Conservation (phyloP, 75 land plant genomes). For the Pinus tabuliformis region DNA sequence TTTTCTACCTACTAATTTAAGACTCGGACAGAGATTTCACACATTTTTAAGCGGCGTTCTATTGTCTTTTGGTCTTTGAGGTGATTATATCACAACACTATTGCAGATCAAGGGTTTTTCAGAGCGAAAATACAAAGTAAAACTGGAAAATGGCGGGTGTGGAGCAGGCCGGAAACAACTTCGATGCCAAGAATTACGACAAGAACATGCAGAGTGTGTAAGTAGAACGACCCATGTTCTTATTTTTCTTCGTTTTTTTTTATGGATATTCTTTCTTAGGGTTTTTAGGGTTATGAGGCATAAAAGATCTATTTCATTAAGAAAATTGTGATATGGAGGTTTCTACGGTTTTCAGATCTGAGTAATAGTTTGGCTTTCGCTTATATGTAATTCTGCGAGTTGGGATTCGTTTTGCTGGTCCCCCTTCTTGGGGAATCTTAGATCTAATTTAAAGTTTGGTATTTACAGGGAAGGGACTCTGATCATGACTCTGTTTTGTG, state of each 20-base stretch:
- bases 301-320: neutral
- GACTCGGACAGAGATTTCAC: neutral
- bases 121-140: too few relatives aligned
- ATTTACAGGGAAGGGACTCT: too few relatives aligned
- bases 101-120: too few relatives aligned
- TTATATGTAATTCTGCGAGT: too few relatives aligned
- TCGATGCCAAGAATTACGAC: constrained; percentile 10
- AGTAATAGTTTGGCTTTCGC: neutral
- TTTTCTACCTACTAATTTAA: neutral
- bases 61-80: too few relatives aligned
- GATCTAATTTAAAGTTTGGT: too few relatives aligned
- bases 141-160: constrained; percentile 4
- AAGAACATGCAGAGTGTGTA: constrained; percentile 13
- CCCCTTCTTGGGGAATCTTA: too few relatives aligned
- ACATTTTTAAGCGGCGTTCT: too few relatives aligned
- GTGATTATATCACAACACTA: too few relatives aligned
- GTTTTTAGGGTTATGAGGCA: neutral
- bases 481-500: too few relatives aligned
- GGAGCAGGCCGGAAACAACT: constrained; percentile 6
- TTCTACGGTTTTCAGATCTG: neutral
- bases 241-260: too few relatives aligned
- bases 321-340: neutral
- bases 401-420: neutral
- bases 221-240: neutral
- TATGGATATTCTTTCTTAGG: neutral